Evolutionary conservation across 169 alveolate species (phyloP).

Genomic region (Plasmodium vivax): DNA sequence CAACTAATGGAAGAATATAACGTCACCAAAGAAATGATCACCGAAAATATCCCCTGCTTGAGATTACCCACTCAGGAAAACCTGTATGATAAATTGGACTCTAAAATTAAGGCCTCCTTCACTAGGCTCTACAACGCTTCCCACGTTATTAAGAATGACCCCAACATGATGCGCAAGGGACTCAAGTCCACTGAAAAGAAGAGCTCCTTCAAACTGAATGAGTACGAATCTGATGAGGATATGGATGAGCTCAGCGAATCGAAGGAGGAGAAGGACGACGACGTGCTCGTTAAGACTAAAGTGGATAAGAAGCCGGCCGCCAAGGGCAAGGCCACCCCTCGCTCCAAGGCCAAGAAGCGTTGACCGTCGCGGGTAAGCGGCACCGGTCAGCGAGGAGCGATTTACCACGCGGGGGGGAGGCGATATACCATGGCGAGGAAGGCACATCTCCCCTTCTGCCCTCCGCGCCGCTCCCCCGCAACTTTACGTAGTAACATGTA

Average conservation of each 20-base stretch:
- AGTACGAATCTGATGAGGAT: slow-evolving; percentile 54
- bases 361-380: background rate
- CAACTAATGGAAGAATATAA: slow-evolving; percentile 76
- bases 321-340: slow-evolving; percentile 16
- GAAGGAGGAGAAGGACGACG: slow-evolving; percentile 68
- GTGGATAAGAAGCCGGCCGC: slow-evolving; percentile 21
- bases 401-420: background rate
- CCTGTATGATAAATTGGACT: slow-evolving; percentile 79
- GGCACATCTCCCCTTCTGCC: background rate
- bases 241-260: slow-evolving; percentile 60
- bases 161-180: slow-evolving; percentile 29
- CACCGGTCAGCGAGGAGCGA: background rate
- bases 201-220: slow-evolving; percentile 20
- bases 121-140: slow-evolving; percentile 74
- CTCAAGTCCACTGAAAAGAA: slow-evolving; percentile 45
- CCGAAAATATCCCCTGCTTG: slow-evolving; percentile 77
- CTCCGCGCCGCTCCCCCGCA: background rate
- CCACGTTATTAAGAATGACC: slow-evolving; percentile 67
- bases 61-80: slow-evolving; percentile 82
- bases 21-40: slow-evolving; percentile 79
- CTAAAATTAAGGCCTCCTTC: slow-evolving; percentile 78
- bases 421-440: background rate
- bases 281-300: slow-evolving; percentile 19
- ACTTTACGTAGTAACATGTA: background rate
- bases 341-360: background rate